phyloP scores from a whole-genome alignment of 1,284 basidiomycete species.

The Fomitopsis schrenkii region DNA sequence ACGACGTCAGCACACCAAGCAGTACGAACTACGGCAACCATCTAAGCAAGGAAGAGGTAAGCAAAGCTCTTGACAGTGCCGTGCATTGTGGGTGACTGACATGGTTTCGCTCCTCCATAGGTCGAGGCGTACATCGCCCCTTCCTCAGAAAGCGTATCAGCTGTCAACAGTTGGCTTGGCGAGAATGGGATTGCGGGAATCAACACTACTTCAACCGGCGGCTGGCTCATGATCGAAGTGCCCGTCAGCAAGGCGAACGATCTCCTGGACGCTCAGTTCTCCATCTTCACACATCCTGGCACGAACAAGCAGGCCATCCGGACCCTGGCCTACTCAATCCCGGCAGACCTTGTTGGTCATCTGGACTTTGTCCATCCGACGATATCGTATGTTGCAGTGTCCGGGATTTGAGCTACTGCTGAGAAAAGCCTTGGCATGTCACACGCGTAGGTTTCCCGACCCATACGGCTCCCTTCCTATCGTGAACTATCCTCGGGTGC shows the following conservation, averaged over 20 bases:
- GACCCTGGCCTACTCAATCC: slow-evolving; percentile 35
- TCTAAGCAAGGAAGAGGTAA: slow-evolving; percentile 24
- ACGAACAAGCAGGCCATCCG: slow-evolving; percentile 27
- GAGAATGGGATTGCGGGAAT: slow-evolving; percentile 19
- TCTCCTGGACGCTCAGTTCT: slow-evolving; percentile 31
- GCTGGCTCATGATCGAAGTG: slow-evolving; percentile 36
- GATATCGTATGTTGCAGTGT: slow-evolving; percentile 20
- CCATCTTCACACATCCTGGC: slow-evolving; percentile 27
- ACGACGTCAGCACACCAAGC: slow-evolving; percentile 23
- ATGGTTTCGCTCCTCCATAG: slow-evolving; percentile 15
- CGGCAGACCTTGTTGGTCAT: slow-evolving; percentile 28
- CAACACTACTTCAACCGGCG: slow-evolving; percentile 30
- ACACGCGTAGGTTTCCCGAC: not conserved
- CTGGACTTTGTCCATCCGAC: slow-evolving; percentile 33
- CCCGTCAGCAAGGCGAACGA: slow-evolving; percentile 20
- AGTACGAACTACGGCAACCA: slow-evolving; percentile 23
- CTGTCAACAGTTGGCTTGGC: slow-evolving; percentile 34
- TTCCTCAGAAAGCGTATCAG: slow-evolving; percentile 26
- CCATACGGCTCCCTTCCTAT: not conserved
- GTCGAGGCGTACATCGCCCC: slow-evolving; percentile 36
- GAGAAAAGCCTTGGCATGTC: not conserved
- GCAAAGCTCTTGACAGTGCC: not conserved
- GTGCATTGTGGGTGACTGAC: no score
- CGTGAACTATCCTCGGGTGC: not conserved
- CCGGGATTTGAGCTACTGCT: no score